Evolutionary conservation across 768 basidiomycete species (phyloP).

Genomic region (Calocybe cyanea): DNA sequence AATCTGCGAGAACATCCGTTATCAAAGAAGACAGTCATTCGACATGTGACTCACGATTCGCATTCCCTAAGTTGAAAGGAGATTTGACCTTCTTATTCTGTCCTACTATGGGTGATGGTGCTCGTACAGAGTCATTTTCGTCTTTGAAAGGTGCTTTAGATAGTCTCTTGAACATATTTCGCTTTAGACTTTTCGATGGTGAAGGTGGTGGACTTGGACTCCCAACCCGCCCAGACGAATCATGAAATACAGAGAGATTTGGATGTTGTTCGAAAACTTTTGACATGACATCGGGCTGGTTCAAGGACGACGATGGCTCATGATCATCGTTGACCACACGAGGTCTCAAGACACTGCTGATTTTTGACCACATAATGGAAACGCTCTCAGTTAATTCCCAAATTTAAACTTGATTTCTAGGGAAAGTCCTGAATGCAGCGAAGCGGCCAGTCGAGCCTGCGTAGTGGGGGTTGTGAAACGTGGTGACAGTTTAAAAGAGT

Average conservation of each 20-base stretch:
- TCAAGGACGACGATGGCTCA: constrained; percentile 19
- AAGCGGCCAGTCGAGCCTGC: constrained; percentile 2
- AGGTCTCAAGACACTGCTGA: constrained; percentile 52
- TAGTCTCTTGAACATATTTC: constrained; percentile 52
- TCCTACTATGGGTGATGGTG: constrained; percentile 33
- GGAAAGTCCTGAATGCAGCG: not conserved
- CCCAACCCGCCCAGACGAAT: constrained; percentile 25
- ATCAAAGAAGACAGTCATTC: not conserved
- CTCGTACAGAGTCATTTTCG: constrained; percentile 32
- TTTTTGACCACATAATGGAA: constrained; percentile 57
- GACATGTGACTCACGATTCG: constrained; percentile 29
- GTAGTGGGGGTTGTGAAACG: too few species aligned
- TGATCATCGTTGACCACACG: constrained; percentile 28
- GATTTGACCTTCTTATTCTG: constrained; percentile 54
- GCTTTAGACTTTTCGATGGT: constrained; percentile 43
- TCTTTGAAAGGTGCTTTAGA: constrained; percentile 40
- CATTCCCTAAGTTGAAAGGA: constrained; percentile 28
- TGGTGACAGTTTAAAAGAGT: constrained; percentile 12
- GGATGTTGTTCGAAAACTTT: constrained; percentile 59
- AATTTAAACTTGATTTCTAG: not conserved
- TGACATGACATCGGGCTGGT: constrained; percentile 39
- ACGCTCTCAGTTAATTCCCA: constrained; percentile 2
- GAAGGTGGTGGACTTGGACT: constrained; percentile 43
- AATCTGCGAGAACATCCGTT: constrained; percentile 19
- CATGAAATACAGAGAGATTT: constrained; percentile 56